Percentiles rank a stretch among this genome's conserved stretches.
Conservation (phyloP, 768 basidiomycete genomes). For the Sarcodon sp. region DNA sequence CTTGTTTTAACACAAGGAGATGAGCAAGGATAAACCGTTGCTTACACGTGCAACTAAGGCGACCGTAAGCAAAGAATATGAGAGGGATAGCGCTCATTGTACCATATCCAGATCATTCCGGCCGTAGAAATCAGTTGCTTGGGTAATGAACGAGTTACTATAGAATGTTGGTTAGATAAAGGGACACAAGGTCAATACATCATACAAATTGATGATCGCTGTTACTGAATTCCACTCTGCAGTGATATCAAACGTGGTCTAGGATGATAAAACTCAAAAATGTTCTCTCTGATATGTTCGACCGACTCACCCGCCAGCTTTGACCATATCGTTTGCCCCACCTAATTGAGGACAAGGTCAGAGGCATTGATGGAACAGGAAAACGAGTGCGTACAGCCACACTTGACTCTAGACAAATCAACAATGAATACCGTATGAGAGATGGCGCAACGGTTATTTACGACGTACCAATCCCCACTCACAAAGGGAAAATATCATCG, state of each 20-base stretch:
- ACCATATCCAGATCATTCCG: constrained; percentile 63
- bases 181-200: not conserved
- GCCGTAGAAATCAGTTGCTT: constrained; percentile 54
- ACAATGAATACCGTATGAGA: not conserved
- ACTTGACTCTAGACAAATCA: constrained; percentile 9
- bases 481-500: constrained; percentile 49
- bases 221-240: constrained; percentile 38
- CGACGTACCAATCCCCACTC: constrained; percentile 49
- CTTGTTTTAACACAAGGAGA: not conserved
- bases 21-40: constrained; percentile 33
- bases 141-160: constrained; percentile 54
- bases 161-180: not conserved
- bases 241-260: constrained; percentile 16
- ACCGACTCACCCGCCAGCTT: constrained; percentile 42
- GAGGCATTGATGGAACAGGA: not conserved
- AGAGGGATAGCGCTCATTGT: constrained; percentile 3
- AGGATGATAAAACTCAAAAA: not conserved
- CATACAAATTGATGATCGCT: constrained; percentile 41
- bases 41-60: constrained; percentile 17
- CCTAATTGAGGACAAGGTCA: constrained; percentile 16
- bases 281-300: too few relatives aligned
- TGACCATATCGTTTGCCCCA: constrained; percentile 51
- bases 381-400: not conserved
- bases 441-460: not conserved
- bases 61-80: not conserved